A percentile compares a stretch with the other conserved stretches of the same genome.
Evolutionary conservation across 139 green algal genomes (phyloP).

Genomic region (Asterochloris erici): DNA sequence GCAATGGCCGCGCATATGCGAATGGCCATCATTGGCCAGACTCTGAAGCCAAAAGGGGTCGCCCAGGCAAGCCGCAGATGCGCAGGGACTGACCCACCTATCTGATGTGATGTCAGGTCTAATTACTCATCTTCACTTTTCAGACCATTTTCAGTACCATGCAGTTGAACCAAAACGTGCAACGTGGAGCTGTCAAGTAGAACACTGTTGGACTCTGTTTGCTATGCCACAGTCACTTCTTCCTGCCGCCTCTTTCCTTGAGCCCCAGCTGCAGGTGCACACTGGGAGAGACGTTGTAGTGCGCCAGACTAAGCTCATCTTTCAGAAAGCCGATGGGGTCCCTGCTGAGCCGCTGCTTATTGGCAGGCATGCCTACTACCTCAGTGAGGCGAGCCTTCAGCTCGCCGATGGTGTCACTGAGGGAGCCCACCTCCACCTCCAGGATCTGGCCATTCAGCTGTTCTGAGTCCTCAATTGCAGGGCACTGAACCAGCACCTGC

Average conservation of each 20-base stretch:
- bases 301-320: slow-evolving; percentile 70
- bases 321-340: slow-evolving; percentile 68
- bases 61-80: no score
- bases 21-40: no score
- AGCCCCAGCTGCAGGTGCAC: slow-evolving; percentile 60
- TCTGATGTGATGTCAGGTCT: no score
- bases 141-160: no score
- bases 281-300: slow-evolving; percentile 78
- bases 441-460: slow-evolving; percentile 76
- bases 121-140: no score
- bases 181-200: no score
- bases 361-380: slow-evolving; percentile 56
- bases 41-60: no score
- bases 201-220: no score
- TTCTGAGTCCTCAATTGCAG: slow-evolving; percentile 60
- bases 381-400: slow-evolving; percentile 66
- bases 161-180: no score
- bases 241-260: slow-evolving; percentile 70
- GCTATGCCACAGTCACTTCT: slow-evolving; percentile 37
- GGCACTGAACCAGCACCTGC: slow-evolving; percentile 61
- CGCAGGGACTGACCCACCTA: no score
- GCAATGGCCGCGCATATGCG: no score
- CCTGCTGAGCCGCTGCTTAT: slow-evolving; percentile 71
- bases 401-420: slow-evolving; percentile 50
- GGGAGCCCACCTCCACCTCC: slow-evolving; percentile 64